Percentiles rank a stretch among this genome's conserved stretches.
Conservation (phyloP, 305 asterid species). For the Withania somnifera region DNA sequence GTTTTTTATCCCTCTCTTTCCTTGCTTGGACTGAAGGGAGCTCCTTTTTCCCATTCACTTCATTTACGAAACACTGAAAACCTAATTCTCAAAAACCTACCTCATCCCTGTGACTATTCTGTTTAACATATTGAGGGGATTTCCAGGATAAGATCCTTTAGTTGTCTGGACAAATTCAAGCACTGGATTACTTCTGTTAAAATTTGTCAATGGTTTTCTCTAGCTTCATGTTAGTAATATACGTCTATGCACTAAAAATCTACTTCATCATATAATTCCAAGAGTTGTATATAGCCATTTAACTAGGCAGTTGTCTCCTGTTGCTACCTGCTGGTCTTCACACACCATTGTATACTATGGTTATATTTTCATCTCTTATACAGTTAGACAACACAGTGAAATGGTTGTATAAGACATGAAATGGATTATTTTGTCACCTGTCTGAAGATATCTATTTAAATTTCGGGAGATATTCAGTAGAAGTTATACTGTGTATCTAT, state of each 20-base stretch:
- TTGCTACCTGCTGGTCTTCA: not conserved
- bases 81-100: not conserved
- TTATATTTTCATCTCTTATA: not conserved
- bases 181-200: not conserved
- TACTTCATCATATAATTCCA: not conserved
- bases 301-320: not conserved
- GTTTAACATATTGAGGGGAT: not conserved
- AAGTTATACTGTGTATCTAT: not conserved
- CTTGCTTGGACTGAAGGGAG: constrained; percentile 99
- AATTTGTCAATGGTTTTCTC: not conserved
- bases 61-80: constrained; percentile 6
- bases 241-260: not conserved
- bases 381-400: not conserved
- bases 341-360: not conserved
- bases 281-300: not conserved
- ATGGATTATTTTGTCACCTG: no score
- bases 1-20: constrained; percentile 66
- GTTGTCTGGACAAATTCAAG: not conserved
- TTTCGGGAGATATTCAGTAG: no score
- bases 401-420: no score
- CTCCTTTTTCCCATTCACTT: constrained; percentile 62
- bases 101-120: not conserved
- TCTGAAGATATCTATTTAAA: no score
- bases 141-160: not conserved
- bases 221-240: not conserved